Evolutionary conservation across 345 rosid species (phyloP), one percentile per base, ranked within the genome.

Genomic region (Heritiera littoralis): DNA sequence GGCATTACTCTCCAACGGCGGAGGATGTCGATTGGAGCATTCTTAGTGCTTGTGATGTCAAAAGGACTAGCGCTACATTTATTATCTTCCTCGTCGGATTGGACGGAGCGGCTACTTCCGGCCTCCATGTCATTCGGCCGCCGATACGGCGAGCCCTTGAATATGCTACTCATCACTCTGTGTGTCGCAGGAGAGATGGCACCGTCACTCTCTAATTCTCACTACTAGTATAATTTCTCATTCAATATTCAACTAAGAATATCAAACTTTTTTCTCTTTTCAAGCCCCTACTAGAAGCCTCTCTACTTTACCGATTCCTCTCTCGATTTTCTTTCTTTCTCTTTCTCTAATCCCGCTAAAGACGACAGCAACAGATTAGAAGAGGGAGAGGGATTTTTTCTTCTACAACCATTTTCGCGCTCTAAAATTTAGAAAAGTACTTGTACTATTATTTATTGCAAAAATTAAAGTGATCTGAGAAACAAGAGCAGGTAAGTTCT

Each of bases 1-100:
- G 64, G 78, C 41, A 74, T 46, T 87, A 97, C 99, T 88, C 99
- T 90, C 99, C 98, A 97, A 7, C 94, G 89, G 78, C 87, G 86
- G 75, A 97, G 90, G 43, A 91, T 90, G 17, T 89, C 89, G 60
- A 80, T 9, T 0, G 98, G 78, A 77, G 87, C 97, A 84, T 94
- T 87, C 84, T 97, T 97, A 60, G 98, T 93, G 18, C 86, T 87
- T 35, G 89, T 7, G 80, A 97, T 91, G 38, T 87, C 77, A 73
- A 97, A 97, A 0, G 98, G 92, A 84, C 82, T 86, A 20, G 84
- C 83, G 51, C 85, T 81, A 3, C 52, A 46, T 15, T 79, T 81
- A 3, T 83, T 83, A 0, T 58, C 64, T 5, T 79, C 80, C 4
- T 81, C 82, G 0, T 59, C 89, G 2, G 14, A 40, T 30, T 68